Conservation (phyloP, 148 eudicot genomes). For the Mesembryanthemum crystallinum region DNA sequence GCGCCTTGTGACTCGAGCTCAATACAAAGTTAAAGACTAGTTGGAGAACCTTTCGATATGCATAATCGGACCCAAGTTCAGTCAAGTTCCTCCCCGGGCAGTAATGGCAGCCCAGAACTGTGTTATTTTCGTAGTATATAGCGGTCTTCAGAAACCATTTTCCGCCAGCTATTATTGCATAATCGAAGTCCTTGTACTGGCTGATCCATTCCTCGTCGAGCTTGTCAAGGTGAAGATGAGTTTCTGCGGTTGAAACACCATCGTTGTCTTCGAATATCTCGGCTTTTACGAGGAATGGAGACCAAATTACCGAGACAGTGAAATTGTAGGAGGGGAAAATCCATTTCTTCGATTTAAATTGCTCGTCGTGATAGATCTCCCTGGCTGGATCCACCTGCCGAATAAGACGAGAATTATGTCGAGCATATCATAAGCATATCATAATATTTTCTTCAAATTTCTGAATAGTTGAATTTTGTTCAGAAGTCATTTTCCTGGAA, state of each 20-base stretch:
- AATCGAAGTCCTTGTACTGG: constrained; percentile 47
- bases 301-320: constrained; percentile 65
- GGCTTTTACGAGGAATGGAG: constrained; percentile 65
- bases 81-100: constrained; percentile 57
- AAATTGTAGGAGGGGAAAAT: constrained; percentile 61
- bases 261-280: constrained; percentile 58
- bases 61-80: constrained; percentile 55
- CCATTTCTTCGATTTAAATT: constrained; percentile 59
- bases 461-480: no score
- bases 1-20: constrained; percentile 39
- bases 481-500: no score
- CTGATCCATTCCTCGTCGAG: constrained; percentile 56
- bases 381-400: constrained; percentile 61
- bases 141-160: constrained; percentile 72
- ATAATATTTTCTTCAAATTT: background rate
- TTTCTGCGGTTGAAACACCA: constrained; percentile 50
- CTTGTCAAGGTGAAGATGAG: constrained; percentile 66
- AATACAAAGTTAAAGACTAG: constrained; percentile 35
- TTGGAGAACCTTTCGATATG: constrained; percentile 46
- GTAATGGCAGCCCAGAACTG: constrained; percentile 59
- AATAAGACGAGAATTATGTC: background rate
- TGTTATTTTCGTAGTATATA: constrained; percentile 61
- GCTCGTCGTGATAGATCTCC: constrained; percentile 68
- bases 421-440: background rate
- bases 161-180: constrained; percentile 58